Evolutionary conservation across 352 stramenopile genomes (phyloP).

Genomic region (Globisporangium emineosum): DNA sequence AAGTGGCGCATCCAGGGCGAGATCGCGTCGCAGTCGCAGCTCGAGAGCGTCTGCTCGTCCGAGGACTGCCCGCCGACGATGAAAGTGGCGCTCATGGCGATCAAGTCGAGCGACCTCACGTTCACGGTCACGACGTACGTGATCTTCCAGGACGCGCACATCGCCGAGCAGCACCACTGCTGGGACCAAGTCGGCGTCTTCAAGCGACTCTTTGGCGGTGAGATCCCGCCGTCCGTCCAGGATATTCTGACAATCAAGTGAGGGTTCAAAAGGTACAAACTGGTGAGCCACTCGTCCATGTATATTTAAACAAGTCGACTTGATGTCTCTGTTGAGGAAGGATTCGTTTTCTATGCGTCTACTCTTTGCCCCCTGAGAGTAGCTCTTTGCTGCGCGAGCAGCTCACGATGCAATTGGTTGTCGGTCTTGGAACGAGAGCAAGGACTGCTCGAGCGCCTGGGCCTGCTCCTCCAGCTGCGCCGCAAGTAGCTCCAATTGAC

Average conservation of each 20-base stretch:
- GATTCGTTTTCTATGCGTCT: conserved; percentile 5
- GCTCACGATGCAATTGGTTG: background rate
- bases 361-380: conserved; percentile 1
- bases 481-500: conserved; percentile 23
- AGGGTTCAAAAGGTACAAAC: background rate
- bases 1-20: conserved; percentile 83
- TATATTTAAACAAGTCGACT: conserved; percentile 17
- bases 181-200: conserved; percentile 84
- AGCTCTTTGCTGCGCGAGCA: background rate
- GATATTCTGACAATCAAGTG: conserved; percentile 47
- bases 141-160: conserved; percentile 69
- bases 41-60: conserved; percentile 59
- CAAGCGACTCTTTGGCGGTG: conserved; percentile 73
- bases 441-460: conserved; percentile 27
- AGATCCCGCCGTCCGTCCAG: conserved; percentile 58
- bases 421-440: conserved; percentile 6
- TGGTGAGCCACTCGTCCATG: background rate
- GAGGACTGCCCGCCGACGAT: conserved; percentile 72
- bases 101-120: conserved; percentile 79
- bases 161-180: conserved; percentile 76
- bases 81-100: conserved; percentile 60
- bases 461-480: conserved; percentile 23
- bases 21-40: conserved; percentile 57
- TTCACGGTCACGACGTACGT: conserved; percentile 85
- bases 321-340: conserved; percentile 1